phyloP scores from a whole-genome alignment of 306 rosid genomes.

The Vicia faba region DNA sequence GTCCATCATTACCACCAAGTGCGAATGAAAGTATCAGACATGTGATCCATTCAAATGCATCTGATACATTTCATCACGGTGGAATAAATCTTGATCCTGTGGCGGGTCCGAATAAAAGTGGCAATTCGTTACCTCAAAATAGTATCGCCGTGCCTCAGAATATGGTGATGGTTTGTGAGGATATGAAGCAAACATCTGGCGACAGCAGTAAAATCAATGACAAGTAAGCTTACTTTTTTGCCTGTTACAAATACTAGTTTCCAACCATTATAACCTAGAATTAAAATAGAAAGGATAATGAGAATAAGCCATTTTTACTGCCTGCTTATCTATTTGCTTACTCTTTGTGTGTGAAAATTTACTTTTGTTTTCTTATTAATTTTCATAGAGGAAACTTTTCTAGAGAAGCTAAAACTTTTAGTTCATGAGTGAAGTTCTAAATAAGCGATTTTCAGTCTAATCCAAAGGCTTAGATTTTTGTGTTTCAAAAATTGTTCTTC shows the following conservation, averaged over 20 bases:
- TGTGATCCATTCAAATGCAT: constrained; percentile 44
- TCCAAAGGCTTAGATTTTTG: constrained; percentile 10
- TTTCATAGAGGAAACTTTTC: neutral
- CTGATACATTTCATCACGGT: constrained; percentile 42
- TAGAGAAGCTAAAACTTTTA: constrained; percentile 18
- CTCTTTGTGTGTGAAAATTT: neutral
- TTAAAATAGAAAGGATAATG: constrained; percentile 7
- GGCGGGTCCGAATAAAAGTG: constrained; percentile 35
- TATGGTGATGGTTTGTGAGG: constrained; percentile 40
- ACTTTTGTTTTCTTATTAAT: neutral
- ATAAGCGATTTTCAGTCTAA: constrained; percentile 19
- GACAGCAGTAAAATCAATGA: constrained; percentile 49
- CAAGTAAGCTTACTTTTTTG: constrained; percentile 57
- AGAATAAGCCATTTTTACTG: constrained; percentile 20
- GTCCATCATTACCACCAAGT: constrained; percentile 42
- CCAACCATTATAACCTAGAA: neutral
- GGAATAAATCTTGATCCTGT: constrained; percentile 43
- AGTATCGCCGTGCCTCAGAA: constrained; percentile 33
- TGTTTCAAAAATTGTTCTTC: constrained; percentile 7
- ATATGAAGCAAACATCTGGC: constrained; percentile 44
- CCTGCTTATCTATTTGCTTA: neutral
- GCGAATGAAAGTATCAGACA: constrained; percentile 36
- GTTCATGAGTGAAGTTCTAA: constrained; percentile 15
- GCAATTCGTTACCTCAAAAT: constrained; percentile 47
- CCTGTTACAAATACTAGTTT: constrained; percentile 29